Base-by-base conservation (phyloP, 768 basidiomycete species). In the Lactarius psammicola region DNA sequence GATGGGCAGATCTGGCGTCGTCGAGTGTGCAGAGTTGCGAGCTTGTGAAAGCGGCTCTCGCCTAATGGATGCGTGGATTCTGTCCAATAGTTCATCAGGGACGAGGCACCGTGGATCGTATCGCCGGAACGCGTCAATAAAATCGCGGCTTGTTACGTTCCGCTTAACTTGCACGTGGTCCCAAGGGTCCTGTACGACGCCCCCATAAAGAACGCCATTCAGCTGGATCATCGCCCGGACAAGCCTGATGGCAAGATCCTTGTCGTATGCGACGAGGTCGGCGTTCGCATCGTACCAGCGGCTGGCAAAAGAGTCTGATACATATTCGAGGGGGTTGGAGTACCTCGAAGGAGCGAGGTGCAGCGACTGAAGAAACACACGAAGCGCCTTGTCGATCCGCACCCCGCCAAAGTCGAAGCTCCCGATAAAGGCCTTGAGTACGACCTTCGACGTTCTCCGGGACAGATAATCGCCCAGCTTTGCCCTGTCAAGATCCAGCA, bases 261-360 rank as follows among this genome's bases (percentile, higher is more conserved):
- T 89, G 78, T 94, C 90, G 72, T 88, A 95, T 2, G 89, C 84
- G 30, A 94, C 86, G 30, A 84, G 81, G 56, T 82, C 80, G 7
- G 87, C 84, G 73, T 99, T 98, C 23, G 92, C 89, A 66, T 94
- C 91, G 71, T 92, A 92, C 92, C 95, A 98, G 33, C 91, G 84
- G 69, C 85, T 82, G 17, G 94, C 90, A 73, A 99, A 94, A 11
- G 88, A 84, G 71, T 92, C 87, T 34, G 98, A 81, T 2, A 97
- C 79, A 70, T 87, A 82, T 69, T 95, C 92, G 36, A 88, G 75
- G 5, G 83, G 76, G 56, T 74, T 77, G 51, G 78, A 73, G 60
- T 77, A 76, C 18, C 74, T 23, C 42, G 82, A 80, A 33, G 78
- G 72, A 8, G 87, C 85, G n/a, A 89, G 72, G 70, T 90, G 82